Percentiles rank a stretch among this genome's conserved stretches.
Conservation (phyloP, 305 asterid genomes). For the Solanum hybrid region DNA sequence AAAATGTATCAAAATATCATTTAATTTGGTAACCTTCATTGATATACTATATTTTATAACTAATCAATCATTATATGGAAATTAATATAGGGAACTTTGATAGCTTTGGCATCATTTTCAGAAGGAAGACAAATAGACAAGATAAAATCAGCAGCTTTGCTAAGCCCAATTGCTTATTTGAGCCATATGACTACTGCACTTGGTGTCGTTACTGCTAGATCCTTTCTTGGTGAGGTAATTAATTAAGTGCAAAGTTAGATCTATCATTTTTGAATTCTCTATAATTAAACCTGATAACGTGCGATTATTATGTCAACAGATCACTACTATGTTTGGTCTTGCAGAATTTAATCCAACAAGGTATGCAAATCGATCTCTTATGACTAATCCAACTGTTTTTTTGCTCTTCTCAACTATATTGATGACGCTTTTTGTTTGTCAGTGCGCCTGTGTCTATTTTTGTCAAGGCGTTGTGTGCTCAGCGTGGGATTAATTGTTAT, state of each 20-base stretch:
- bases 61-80: neutral
- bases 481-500: constrained; percentile 46
- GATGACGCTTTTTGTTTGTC: neutral
- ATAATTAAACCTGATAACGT: neutral
- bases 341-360: constrained; percentile 67
- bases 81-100: constrained; percentile 65
- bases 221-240: constrained; percentile 64
- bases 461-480: constrained; percentile 33
- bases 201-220: constrained; percentile 42
- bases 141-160: constrained; percentile 66
- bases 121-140: constrained; percentile 58
- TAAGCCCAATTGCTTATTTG: constrained; percentile 82
- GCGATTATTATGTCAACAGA: constrained; percentile 22
- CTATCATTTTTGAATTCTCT: neutral
- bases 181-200: constrained; percentile 66
- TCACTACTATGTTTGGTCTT: constrained; percentile 47
- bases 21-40: neutral
- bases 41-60: neutral
- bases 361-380: constrained; percentile 17
- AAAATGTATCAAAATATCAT: neutral
- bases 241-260: neutral
- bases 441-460: constrained; percentile 37
- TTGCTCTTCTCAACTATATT: neutral
- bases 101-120: constrained; percentile 72
- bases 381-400: neutral